phyloP scores from a whole-genome alignment of 352 stramenopile species.

The Pythium graminicola region DNA sequence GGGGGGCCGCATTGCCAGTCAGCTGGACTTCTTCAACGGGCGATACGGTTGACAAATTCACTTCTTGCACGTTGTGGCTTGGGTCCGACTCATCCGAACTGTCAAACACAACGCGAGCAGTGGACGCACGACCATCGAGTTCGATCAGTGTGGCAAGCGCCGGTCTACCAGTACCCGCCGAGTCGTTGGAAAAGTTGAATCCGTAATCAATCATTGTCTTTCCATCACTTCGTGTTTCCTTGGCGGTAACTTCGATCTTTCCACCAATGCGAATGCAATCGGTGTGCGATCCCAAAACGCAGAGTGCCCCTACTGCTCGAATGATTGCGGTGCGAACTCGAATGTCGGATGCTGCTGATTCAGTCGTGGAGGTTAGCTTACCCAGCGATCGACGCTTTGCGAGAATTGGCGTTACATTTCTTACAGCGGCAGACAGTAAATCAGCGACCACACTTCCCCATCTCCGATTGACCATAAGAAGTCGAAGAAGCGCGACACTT shows the following conservation, averaged over 20 bases:
- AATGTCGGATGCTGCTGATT: conserved; percentile 40
- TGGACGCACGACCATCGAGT: conserved; percentile 51
- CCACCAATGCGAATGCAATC: conserved; percentile 81
- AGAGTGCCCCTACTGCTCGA: conserved; percentile 72
- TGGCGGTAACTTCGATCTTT: conserved; percentile 58
- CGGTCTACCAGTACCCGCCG: conserved; percentile 22
- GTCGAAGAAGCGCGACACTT: conserved; percentile 69
- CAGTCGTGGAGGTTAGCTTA: background rate
- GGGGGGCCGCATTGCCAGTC: conserved; percentile 31
- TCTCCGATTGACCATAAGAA: conserved; percentile 56
- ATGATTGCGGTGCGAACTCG: conserved; percentile 65
- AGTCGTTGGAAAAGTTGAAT: conserved; percentile 36
- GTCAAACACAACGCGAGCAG: conserved; percentile 76
- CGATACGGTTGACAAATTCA: conserved; percentile 54
- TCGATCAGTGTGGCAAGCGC: conserved; percentile 72
- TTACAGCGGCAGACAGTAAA: conserved; percentile 60
- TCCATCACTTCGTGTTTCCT: conserved; percentile 26
- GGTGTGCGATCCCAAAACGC: conserved; percentile 75
- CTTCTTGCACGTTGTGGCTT: conserved; percentile 79
- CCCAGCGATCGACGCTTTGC: conserved; percentile 6
- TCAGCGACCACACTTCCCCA: conserved; percentile 63
- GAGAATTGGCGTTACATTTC: conserved; percentile 66
- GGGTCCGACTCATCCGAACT: conserved; percentile 61
- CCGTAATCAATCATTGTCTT: conserved; percentile 38
- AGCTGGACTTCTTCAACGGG: conserved; percentile 78